Evolutionary conservation across 2,329 filamentous ascomycete species (phyloP), one percentile per base, ranked within the genome.

Genomic region (Verticillium alfalfae): DNA sequence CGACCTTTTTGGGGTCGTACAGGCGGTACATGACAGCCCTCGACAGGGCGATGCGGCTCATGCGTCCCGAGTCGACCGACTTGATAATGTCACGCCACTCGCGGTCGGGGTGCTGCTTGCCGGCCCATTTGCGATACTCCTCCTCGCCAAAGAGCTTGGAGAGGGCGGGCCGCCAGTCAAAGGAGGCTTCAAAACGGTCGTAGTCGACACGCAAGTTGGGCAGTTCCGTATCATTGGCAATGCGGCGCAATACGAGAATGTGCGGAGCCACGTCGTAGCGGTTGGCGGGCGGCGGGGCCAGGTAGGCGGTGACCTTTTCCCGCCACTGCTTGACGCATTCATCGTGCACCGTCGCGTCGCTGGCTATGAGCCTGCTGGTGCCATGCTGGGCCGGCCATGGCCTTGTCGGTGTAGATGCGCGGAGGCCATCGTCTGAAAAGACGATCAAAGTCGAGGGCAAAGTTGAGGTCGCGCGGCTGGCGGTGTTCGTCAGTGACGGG

Each of bases 211-310:
- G 15, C 2, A 57, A 54, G n/a, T 58, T 58, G 9, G 64, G 63
- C 26, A 66, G 63, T 31, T 61, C 61, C 34, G 64, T 65, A 56
- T 66, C 64, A 41, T 66, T 65, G 34, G 57, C 63, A 22, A 62
- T 61, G 26, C 60, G 61, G 41, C 63, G 60, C 39, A 65, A 15
- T 12, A 58, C 56, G 4, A 66, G 41, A 15, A 62, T 59, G 45
- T 66, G 62, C 2, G 60, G 60, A 12, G 60, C 62, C 15, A 15
- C 60, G 38, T 63, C 57, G 18, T 52, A 39, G 13, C 59, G 49
- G 38, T 60, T 60, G 41, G 12, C 49, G 18, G 61, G 39, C 49
- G 34, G 56, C 54, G 54, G 54, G 26, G 59, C 38, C n/a, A 38
- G 45, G 62, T 61, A 63, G 18, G 62, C 55, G 10, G 55, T 41